phyloP scores from a whole-genome alignment of 148 eudicot species.

The Mesembryanthemum crystallinum region DNA sequence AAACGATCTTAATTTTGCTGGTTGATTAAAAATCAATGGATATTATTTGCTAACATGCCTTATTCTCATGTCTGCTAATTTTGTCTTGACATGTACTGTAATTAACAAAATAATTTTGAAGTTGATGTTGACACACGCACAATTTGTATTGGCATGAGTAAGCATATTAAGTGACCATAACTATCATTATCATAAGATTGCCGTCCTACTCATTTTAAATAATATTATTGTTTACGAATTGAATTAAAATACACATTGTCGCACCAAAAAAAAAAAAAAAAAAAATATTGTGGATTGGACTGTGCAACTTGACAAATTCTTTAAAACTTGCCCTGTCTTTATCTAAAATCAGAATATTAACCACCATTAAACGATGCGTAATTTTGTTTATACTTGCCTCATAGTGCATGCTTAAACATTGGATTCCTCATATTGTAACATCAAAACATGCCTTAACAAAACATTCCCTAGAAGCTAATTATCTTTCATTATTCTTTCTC shows the following conservation, averaged over 20 bases:
- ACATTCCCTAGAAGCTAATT: conserved; percentile 26
- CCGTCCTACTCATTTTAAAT: conserved; percentile 8
- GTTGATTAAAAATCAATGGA: background rate
- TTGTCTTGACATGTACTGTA: background rate
- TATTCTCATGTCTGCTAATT: background rate
- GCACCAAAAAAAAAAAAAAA: too few species aligned
- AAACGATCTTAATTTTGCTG: background rate
- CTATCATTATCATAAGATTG: conserved; percentile 26
- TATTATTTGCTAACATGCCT: background rate
- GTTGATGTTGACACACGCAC: conserved; percentile 19
- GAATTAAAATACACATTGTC: too few species aligned
- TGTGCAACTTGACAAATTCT: background rate
- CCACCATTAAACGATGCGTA: conserved; percentile 30
- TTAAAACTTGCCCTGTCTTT: conserved; percentile 34
- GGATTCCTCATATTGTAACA: conserved; percentile 31
- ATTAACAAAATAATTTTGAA: conserved; percentile 11
- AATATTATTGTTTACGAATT: too few species aligned
- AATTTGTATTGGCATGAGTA: conserved; percentile 12
- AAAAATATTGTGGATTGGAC: background rate
- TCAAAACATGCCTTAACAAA: conserved; percentile 9
- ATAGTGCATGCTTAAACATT: conserved; percentile 43
- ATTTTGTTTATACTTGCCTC: conserved; percentile 30
- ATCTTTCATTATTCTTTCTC: conserved; percentile 17
- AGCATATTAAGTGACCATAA: too few species aligned
- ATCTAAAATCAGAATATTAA: conserved; percentile 28